phyloP scores from a whole-genome alignment of 192 early-diverging fungal species.

The Geosiphon pyriformis region DNA sequence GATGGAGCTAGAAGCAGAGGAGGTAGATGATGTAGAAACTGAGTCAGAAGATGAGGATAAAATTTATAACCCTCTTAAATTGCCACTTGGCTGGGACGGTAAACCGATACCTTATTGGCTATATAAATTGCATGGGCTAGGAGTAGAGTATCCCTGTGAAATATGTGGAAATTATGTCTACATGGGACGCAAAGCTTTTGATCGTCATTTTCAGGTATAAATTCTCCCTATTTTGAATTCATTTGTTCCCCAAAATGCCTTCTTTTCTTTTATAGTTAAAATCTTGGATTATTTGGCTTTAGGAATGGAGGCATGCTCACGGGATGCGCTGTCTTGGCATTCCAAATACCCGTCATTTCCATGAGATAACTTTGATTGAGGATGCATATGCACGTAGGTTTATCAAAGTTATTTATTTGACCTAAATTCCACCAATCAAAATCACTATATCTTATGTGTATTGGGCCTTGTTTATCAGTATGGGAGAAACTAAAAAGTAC shows the following conservation, averaged over 20 bases:
- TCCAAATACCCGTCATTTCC: slow-evolving; percentile 84
- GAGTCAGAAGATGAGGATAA: slow-evolving; percentile 80
- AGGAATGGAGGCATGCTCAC: slow-evolving; percentile 89
- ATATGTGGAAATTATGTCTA: slow-evolving; percentile 94
- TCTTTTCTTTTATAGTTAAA: too few relatives aligned
- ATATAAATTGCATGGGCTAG: slow-evolving; percentile 94
- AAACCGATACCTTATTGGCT: slow-evolving; percentile 99
- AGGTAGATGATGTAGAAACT: slow-evolving; percentile 55
- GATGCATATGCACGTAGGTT: slow-evolving; percentile 82
- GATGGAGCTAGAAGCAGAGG: slow-evolving; percentile 68
- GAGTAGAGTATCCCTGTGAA: slow-evolving; percentile 91
- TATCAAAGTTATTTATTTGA: background rate
- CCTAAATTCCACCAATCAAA: background rate
- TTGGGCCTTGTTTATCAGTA: slow-evolving; percentile 43
- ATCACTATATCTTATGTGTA: background rate
- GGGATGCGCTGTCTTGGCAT: slow-evolving; percentile 91
- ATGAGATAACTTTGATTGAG: slow-evolving; percentile 83
- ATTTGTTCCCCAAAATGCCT: background rate
- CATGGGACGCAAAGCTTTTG: slow-evolving; percentile 94
- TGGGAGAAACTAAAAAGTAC: slow-evolving; percentile 79
- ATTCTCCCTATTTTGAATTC: background rate
- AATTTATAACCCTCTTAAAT: slow-evolving; percentile 93
- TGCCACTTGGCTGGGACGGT: slow-evolving; percentile 96
- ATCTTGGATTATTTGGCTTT: background rate
- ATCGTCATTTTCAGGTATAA: slow-evolving; percentile 77